Conservation (phyloP, 345 rosid genomes). For the Trapa incisa region DNA sequence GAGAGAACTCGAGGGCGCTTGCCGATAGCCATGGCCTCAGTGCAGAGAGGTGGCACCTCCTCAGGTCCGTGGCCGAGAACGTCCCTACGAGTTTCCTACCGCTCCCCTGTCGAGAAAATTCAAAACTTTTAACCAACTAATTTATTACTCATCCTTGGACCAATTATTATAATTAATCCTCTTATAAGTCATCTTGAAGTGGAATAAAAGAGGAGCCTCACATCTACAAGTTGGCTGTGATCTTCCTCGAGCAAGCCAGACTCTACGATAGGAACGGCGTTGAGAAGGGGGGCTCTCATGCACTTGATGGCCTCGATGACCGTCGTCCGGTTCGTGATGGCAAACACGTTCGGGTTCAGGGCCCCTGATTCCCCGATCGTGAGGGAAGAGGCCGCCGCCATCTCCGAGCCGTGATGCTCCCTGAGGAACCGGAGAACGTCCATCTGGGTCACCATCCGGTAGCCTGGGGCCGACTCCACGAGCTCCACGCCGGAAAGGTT, state of each 20-base stretch:
- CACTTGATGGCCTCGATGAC: conserved; percentile 53
- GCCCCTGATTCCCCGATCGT: conserved; percentile 31
- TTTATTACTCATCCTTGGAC: not conserved
- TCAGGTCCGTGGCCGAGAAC: conserved; percentile 66
- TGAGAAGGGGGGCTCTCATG: conserved; percentile 56
- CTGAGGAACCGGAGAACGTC: conserved; percentile 49
- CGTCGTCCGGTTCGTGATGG: conserved; percentile 35
- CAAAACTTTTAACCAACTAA: not conserved
- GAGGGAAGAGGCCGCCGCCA: conserved; percentile 21
- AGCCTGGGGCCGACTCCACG: conserved; percentile 47
- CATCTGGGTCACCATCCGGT: conserved; percentile 74
- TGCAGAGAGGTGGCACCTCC: conserved; percentile 47
- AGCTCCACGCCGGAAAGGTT: conserved; percentile 54
- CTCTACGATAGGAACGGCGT: conserved; percentile 68
- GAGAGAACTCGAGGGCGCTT: conserved; percentile 44
- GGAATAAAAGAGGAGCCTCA: conserved; percentile 8
- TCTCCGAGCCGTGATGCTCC: conserved; percentile 29
- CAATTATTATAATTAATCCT: too few species aligned
- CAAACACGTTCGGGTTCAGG: conserved; percentile 40
- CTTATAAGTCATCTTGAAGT: not conserved
- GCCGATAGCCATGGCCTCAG: conserved; percentile 53
- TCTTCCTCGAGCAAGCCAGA: conserved; percentile 32
- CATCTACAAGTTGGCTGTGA: conserved; percentile 47
- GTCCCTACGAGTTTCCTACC: conserved; percentile 59
- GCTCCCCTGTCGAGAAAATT: conserved; percentile 35